Base-by-base conservation (phyloP, 164 flowering plant species). In the Brasenia schreberi region DNA sequence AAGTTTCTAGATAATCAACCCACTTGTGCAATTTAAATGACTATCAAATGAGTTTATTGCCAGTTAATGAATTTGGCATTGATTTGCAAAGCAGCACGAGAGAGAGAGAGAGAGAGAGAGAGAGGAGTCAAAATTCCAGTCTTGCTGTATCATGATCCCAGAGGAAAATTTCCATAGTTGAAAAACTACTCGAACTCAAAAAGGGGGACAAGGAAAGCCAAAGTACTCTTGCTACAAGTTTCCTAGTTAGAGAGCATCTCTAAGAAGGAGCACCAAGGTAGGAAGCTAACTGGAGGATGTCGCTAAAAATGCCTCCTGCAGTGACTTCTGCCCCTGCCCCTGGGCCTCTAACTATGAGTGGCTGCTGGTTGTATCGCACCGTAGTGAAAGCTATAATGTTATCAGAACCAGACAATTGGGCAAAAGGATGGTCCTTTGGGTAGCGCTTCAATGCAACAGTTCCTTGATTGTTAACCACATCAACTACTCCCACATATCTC, bases 251-350 rank as follows among this genome's bases (percentile, higher is more conserved):
- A 23, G 27, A 23, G 27, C 53, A 45, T 45, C 63, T 2, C 63
- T 81, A 93, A 52, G 97, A 94, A 49, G 98, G 97, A 14, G 98
- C 97, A 61, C 98, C 98, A n/a, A 94, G 91, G 72, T 91, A 87
- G 17, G 98, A 91, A 62, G 97, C 96, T 18, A 94, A 87, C 49
- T 88, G 84, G 71, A 94, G 70, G 18, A 94, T 78, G 75, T 94
- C 96, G n/a, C 93, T 85, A 75, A 94, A 94, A 59, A 94, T 78
- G 53, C 98, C 98, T 61, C 93, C 98, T 39, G 98, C 97, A 2
- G 97, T 94, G 59, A 91, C 98, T 77, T 87, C 85, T 5, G 98
- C 98, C 17, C 98, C 97, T 39, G 98, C 98, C 11, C 98, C 97
- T 3, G 97, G 98, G 0, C 98, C 97, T 7, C 95, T 94, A 7